These are phyloP conservation scores for Populus alba DNA, from an alignment of 345 rosid genomes.

Conservation along the genomic window DNA sequence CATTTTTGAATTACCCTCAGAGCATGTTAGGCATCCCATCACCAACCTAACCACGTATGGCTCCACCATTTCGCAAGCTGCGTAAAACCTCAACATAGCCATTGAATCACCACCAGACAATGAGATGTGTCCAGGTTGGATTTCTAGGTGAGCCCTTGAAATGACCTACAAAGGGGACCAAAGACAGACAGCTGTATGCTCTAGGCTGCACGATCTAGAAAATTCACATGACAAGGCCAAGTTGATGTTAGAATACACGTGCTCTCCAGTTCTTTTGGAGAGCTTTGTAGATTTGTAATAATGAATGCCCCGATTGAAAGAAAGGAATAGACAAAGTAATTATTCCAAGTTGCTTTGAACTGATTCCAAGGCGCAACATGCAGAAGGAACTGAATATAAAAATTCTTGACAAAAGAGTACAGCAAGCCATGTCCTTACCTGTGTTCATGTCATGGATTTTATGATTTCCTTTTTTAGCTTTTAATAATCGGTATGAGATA, in stretches of 20 bases:
- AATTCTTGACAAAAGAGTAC: not conserved
- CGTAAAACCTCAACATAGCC: not conserved
- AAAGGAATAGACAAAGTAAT: not conserved
- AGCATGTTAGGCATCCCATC: not conserved
- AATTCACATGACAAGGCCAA: slow-evolving; percentile 11
- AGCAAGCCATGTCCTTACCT: not conserved
- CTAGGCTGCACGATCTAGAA: slow-evolving; percentile 8
- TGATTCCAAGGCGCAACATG: not conserved
- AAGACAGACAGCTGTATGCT: not conserved
- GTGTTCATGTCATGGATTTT: not conserved
- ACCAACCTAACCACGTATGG: slow-evolving; percentile 1
- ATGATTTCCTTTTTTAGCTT: no score
- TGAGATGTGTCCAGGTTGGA: not conserved
- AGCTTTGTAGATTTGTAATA: not conserved
- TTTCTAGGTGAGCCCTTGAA: slow-evolving; percentile 1
- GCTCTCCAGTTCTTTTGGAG: slow-evolving; percentile 8
- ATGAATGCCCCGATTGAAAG: not conserved
- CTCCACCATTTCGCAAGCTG: not conserved
- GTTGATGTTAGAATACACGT: not conserved
- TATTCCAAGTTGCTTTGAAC: not conserved
- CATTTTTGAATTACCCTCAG: not conserved
- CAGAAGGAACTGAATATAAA: not conserved
- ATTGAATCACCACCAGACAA: not conserved
- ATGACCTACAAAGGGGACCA: not conserved
- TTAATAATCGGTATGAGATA: no score